Evolutionary conservation across 2,329 filamentous ascomycete genomes (phyloP), one percentile per base, ranked within the genome.

Genomic region (Verruconis gallopava): DNA sequence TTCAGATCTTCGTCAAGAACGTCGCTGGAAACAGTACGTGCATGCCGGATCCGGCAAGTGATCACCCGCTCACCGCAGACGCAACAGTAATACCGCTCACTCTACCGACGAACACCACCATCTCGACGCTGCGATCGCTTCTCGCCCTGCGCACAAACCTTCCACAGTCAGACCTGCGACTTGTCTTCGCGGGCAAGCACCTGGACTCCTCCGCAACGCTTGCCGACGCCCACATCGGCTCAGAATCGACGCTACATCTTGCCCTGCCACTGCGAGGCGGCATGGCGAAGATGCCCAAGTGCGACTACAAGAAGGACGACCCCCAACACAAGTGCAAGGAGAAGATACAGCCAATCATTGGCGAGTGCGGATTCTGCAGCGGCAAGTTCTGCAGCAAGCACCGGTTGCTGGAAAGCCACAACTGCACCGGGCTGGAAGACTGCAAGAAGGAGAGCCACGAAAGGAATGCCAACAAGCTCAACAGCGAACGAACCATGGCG

Each of bases 381-480:
- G 86, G 88, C 36, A 84, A 93, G 60, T 96, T 85, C 70, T 98
- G 91, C 66, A 85, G 85, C 53, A 93, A 86, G 68, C 91, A 98
- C 66, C 75, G 91, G 44, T 74, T 96, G 66, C 66, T 96, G 49
- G 91, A 98, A 64, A 84, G 89, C 53, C 91, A 98, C 67, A 85
- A 85, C 66, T 98, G 91, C 68, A 77, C 75, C 49, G 86, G 86
- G 32, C 70, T 98, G 44, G 91, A 96, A 69, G 84, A 94, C 66
- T 95, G 89, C 73, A 94, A 95, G 73, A 91, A 93, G 70, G 86
- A 94, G 63, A 89, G 85, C 37, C 85, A 94, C 64, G 85, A 93
- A 61, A 79, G 86, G 51, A 98, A 98, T 61, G 84, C 85, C 46
- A 82, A 86, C 50, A 88, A 93, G 67, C 71, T 98, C 58, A 85